A percentile compares a stretch with the other conserved stretches of the same genome.
Evolutionary conservation across 176 grass and related monocot species (phyloP).

Genomic region (Avena atlantica): DNA sequence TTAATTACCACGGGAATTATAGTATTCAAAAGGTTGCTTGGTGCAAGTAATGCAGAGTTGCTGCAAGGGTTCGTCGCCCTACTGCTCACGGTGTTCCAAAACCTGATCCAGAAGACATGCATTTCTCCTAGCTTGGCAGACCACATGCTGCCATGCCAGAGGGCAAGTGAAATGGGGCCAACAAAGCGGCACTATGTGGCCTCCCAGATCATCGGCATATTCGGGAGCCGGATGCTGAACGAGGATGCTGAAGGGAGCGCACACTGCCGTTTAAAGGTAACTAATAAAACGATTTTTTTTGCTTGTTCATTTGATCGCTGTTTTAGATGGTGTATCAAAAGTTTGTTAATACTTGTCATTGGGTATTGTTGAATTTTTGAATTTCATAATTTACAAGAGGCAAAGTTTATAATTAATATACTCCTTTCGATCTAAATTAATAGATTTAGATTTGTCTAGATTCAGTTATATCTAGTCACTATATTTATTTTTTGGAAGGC

Average conservation of each 20-base stretch:
- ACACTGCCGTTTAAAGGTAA: slow-evolving; percentile 63
- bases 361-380: too few species aligned
- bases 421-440: too few species aligned
- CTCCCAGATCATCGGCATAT: slow-evolving; percentile 23
- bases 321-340: too few species aligned
- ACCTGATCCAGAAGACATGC: slow-evolving; percentile 63
- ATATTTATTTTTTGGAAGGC: too few species aligned
- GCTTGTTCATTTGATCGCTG: neutral
- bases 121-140: slow-evolving; percentile 61
- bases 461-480: too few species aligned
- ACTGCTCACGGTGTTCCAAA: slow-evolving; percentile 79
- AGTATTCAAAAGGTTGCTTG: slow-evolving; percentile 18
- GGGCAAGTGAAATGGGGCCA: neutral
- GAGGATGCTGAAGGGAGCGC: slow-evolving; percentile 13
- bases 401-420: too few species aligned
- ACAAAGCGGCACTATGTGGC: slow-evolving; percentile 41
- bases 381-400: too few species aligned
- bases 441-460: too few species aligned
- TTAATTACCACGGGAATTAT: too few species aligned
- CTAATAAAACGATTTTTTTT: neutral
- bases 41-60: slow-evolving; percentile 57
- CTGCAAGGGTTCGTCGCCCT: slow-evolving; percentile 93
- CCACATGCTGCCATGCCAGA: slow-evolving; percentile 78
- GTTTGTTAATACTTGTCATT: too few species aligned
- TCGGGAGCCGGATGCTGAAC: slow-evolving; percentile 59